Conservation (phyloP, 768 basidiomycete genomes). For the Kwoniella botswanensis region DNA sequence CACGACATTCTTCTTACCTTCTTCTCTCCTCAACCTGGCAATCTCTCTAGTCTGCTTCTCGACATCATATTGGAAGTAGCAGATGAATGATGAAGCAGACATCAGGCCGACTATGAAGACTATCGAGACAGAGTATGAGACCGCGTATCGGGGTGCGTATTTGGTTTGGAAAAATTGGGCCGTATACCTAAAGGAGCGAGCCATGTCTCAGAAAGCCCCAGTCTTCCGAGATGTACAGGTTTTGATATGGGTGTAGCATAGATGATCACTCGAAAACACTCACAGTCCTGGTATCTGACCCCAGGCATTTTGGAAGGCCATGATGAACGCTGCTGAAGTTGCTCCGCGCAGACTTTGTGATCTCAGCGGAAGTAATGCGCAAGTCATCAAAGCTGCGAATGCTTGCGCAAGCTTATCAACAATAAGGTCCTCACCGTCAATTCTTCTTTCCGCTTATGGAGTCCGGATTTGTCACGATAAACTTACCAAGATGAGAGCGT, state of each 20-base stretch:
- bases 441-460: no score
- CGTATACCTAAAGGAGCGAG: conserved; percentile 14
- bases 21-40: conserved; percentile 14
- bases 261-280: neutral
- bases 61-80: conserved; percentile 27
- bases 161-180: conserved; percentile 41
- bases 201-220: no score
- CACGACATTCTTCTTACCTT: conserved; percentile 22
- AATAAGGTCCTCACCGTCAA: neutral
- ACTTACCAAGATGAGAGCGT: conserved; percentile 38
- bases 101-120: conserved; percentile 21
- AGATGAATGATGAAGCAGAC: conserved; percentile 12
- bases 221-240: no score
- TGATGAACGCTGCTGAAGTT: conserved; percentile 31
- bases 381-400: neutral
- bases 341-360: conserved; percentile 30
- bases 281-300: conserved; percentile 16
- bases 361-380: conserved; percentile 27
- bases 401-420: conserved; percentile 4
- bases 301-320: conserved; percentile 32
- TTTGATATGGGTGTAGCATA: no score
- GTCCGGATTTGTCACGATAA: no score
- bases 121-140: conserved; percentile 40
- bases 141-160: conserved; percentile 39
- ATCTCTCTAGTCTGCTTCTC: conserved; percentile 36